Evolutionary conservation across 2,329 filamentous ascomycete species (phyloP), one percentile per base, ranked within the genome.

Genomic region (Coniochaeta sp.): DNA sequence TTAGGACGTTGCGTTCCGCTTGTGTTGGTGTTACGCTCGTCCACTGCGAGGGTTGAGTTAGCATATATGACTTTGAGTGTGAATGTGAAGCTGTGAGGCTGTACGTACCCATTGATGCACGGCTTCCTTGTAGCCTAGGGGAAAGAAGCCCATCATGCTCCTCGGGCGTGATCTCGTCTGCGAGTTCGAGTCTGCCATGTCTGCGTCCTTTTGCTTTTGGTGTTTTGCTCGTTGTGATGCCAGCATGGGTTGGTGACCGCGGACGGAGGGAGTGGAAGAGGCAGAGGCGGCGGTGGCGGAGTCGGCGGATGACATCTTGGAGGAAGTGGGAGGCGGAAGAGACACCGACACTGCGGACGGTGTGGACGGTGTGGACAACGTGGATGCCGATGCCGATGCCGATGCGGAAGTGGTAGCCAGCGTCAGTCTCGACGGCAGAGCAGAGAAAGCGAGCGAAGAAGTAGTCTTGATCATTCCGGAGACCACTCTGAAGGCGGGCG

Each of bases 81-180:
- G 14, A 24, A 7, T 10, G 54, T 30, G 54, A 12, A 12, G 28
- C n/a, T n/a, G 12, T 17, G 10, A 55, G 22, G 32, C 12, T 17
- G 80, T n/a, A n/a, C 87, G 64, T 75, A 91, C 89, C 91, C 95
- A 98, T 81, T 98, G 93, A 66, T 84, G 88, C 64, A 91, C 91
- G 17, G 91, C 93, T 61, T 96, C 92, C 69, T 93, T 95, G 77
- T 96, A 96, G 57, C 92, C 88, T 24, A 98, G 77, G 2, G 95
- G 93, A 66, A 99, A 98, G 73, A 83, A 87, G 1, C 69, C 69
- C 40, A 73, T 70, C 91, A 92, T 59, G 52, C 28, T 55, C 67
- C 66, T 78, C 57, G 58, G 56, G 64, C 56, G 47, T 8, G 47
- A 16, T 17, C 17, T 52, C 3, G 47, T 16, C 47, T 52, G 38